phyloP scores from a whole-genome alignment of 2,329 filamentous ascomycete genomes.

The Exophiala sp. region DNA sequence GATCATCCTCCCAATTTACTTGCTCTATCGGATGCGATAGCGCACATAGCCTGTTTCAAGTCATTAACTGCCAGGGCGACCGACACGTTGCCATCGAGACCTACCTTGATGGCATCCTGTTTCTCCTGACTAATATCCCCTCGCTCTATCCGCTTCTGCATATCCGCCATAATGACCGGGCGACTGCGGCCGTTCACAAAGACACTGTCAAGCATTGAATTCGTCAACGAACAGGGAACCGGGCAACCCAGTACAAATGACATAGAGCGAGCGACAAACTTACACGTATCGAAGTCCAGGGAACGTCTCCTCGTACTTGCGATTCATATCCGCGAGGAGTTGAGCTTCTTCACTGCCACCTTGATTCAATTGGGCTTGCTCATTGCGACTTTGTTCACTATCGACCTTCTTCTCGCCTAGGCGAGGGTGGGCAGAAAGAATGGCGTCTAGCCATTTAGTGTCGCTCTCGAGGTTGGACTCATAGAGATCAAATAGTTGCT shows the following conservation, averaged over 20 bases:
- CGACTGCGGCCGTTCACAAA: conserved; percentile 82
- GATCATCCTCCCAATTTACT: conserved; percentile 51
- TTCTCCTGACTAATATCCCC: conserved; percentile 67
- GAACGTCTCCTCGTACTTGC: conserved; percentile 74
- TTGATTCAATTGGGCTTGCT: conserved; percentile 72
- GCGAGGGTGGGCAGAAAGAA: conserved; percentile 77
- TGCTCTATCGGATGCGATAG: conserved; percentile 79
- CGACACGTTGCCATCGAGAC: neutral
- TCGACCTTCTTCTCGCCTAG: conserved; percentile 77
- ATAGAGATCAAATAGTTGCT: conserved; percentile 60
- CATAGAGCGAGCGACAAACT: conserved; percentile 19
- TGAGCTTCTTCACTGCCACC: conserved; percentile 49
- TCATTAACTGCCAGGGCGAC: neutral
- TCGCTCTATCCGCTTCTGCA: conserved; percentile 68
- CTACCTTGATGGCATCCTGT: conserved; percentile 68
- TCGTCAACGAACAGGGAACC: neutral
- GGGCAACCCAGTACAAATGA: no score
- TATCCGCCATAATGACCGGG: conserved; percentile 74
- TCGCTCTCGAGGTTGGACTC: conserved; percentile 50
- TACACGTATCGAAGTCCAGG: conserved; percentile 79
- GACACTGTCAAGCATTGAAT: conserved; percentile 47
- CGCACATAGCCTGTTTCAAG: conserved; percentile 72
- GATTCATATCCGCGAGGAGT: conserved; percentile 63
- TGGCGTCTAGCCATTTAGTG: conserved; percentile 60
- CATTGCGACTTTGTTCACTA: conserved; percentile 74